A percentile compares a stretch with the other conserved stretches of the same genome.
These are phyloP conservation scores for Phytophthora vignae DNA, from an alignment of 352 stramenopile genomes.

Conservation along the genomic window DNA sequence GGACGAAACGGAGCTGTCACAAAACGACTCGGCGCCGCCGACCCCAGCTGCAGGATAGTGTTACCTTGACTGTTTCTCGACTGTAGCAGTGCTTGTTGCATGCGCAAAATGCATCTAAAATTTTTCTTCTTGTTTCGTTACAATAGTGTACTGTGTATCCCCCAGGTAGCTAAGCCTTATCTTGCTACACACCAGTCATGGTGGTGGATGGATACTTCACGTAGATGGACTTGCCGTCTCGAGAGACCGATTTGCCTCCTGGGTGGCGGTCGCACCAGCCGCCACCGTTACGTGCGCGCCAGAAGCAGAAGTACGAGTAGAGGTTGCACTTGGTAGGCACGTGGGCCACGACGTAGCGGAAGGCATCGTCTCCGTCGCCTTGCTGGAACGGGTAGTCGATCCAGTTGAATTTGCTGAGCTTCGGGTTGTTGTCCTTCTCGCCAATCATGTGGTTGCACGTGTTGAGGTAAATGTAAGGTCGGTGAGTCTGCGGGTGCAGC, in stretches of 20 bases:
- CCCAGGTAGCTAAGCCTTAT: neutral
- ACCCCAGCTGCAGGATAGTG: constrained; percentile 32
- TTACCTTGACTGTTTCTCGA: neutral
- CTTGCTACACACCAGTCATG: constrained; percentile 20
- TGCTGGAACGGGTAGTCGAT: constrained; percentile 83
- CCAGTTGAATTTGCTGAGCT: constrained; percentile 83
- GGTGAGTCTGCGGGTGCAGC: constrained; percentile 46
- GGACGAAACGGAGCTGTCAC: constrained; percentile 17
- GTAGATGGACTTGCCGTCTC: constrained; percentile 73
- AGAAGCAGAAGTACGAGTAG: constrained; percentile 88
- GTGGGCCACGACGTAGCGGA: constrained; percentile 80
- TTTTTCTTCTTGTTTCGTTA: constrained; percentile 26
- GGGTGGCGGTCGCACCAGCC: constrained; percentile 77
- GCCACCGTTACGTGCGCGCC: constrained; percentile 76
- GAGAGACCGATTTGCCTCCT: constrained; percentile 55
- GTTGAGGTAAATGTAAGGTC: constrained; percentile 86
- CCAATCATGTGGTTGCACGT: constrained; percentile 93
- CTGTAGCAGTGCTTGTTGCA: neutral
- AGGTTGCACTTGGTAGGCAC: constrained; percentile 90
- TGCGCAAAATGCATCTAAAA: constrained; percentile 34
- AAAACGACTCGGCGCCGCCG: constrained; percentile 9
- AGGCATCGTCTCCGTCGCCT: constrained; percentile 73
- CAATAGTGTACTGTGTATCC: constrained; percentile 24
- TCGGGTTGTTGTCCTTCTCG: constrained; percentile 83
- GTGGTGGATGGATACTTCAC: constrained; percentile 39